Evolutionary conservation across 148 eudicot species (phyloP).

Genomic region (Cornus florida): DNA sequence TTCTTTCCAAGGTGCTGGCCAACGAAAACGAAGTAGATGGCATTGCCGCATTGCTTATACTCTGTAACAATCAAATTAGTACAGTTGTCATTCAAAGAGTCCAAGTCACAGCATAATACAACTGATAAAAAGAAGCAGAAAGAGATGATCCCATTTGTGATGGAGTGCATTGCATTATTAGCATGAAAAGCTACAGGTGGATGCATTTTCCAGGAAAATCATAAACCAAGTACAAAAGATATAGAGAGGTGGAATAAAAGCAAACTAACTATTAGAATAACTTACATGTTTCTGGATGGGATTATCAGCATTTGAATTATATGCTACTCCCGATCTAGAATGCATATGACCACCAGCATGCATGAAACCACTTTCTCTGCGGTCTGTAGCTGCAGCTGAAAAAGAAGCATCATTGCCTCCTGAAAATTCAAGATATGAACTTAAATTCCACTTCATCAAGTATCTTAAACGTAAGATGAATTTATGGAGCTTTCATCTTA

Average conservation of each 20-base stretch:
- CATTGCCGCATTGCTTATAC: slow-evolving; percentile 1
- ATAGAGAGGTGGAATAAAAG: not conserved
- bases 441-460: not conserved
- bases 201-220: not conserved
- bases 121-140: not conserved
- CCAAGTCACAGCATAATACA: not conserved
- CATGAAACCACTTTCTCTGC: not conserved
- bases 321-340: slow-evolving; percentile 9
- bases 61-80: not conserved
- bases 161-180: not conserved
- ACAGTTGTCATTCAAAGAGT: not conserved
- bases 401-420: slow-evolving; percentile 17
- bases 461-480: not conserved
- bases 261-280: not conserved
- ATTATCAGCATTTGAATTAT: slow-evolving; percentile 1
- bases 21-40: slow-evolving; percentile 14
- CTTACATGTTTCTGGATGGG: slow-evolving; percentile 10
- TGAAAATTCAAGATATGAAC: slow-evolving; percentile 4
- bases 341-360: slow-evolving; percentile 2
- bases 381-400: slow-evolving; percentile 9
- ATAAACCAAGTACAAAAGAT: not conserved
- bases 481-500: not conserved
- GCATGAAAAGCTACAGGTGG: not conserved
- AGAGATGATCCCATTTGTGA: not conserved
- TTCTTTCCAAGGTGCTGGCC: slow-evolving; percentile 10